Evolutionary conservation across 495 filamentous ascomycete genomes (phyloP).

Genomic region (Pseudevernia furfuracea): DNA sequence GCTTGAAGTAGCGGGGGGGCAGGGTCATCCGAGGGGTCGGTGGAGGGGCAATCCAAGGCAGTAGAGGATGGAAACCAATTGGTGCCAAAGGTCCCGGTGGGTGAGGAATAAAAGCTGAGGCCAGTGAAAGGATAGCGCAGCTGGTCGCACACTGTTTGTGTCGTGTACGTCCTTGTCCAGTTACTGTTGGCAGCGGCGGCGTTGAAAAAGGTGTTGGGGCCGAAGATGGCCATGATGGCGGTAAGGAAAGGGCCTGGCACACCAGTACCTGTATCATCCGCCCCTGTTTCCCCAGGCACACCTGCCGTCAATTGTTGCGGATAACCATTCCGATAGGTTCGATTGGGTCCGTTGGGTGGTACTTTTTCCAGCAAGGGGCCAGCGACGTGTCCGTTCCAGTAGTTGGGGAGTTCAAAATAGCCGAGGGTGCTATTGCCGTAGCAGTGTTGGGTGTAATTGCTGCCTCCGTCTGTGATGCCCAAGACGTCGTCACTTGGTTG

Average conservation of each 20-base stretch:
- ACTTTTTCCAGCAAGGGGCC: slow-evolving; percentile 25
- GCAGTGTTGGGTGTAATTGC: slow-evolving; percentile 11
- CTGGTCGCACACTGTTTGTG: background rate
- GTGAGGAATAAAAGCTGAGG: background rate
- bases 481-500: background rate
- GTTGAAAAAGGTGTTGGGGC: slow-evolving; percentile 27
- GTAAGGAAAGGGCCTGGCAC: slow-evolving; percentile 29
- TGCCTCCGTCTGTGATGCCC: background rate
- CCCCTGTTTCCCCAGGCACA: background rate
- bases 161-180: background rate
- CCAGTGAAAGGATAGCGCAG: slow-evolving; percentile 10
- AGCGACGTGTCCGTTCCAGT: slow-evolving; percentile 25
- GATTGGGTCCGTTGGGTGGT: slow-evolving; percentile 7
- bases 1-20: background rate
- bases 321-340: slow-evolving; percentile 9
- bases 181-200: background rate
- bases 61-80: background rate
- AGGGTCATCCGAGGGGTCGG: background rate
- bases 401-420: slow-evolving; percentile 34
- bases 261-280: background rate
- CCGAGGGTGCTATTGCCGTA: slow-evolving; percentile 27
- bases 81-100: no score
- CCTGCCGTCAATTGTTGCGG: background rate
- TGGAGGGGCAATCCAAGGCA: background rate
- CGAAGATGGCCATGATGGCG: slow-evolving; percentile 31